Evolutionary conservation across 805 yeast species (phyloP).

Genomic region (Metschnikowia matae): DNA sequence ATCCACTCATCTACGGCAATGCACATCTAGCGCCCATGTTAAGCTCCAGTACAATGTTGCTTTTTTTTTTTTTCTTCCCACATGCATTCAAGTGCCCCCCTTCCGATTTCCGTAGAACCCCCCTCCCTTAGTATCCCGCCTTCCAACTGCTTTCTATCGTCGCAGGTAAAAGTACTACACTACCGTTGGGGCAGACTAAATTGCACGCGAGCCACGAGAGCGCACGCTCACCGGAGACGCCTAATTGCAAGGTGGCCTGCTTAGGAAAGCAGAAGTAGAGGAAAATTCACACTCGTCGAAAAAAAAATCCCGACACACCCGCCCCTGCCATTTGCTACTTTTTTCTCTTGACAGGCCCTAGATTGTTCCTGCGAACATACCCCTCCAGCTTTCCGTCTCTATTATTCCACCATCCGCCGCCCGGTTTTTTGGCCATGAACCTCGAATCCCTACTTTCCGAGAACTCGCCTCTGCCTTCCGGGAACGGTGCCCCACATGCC

Average conservation of each 20-base stretch:
- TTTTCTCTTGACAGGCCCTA: slow-evolving; percentile 1
- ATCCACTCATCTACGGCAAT: not conserved
- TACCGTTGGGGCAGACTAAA: not conserved
- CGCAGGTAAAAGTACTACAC: not conserved
- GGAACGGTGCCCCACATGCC: not conserved
- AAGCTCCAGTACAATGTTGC: not conserved
- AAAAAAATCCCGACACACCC: slow-evolving; percentile 11
- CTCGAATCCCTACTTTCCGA: slow-evolving; percentile 20
- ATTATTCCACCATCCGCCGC: not conserved
- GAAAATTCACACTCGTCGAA: slow-evolving; percentile 14
- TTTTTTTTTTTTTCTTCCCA: not conserved
- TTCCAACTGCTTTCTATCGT: not conserved
- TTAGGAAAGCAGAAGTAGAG: slow-evolving; percentile 13
- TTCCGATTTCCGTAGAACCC: not conserved
- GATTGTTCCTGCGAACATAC: not conserved
- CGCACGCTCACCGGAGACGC: slow-evolving; percentile 17
- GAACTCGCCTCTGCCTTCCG: slow-evolving; percentile 11
- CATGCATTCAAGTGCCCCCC: not conserved
- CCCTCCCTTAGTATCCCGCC: not conserved
- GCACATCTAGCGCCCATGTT: not conserved
- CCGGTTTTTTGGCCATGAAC: slow-evolving; percentile 13
- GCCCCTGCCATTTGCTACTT: slow-evolving; percentile 2
- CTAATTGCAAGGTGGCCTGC: slow-evolving; percentile 8
- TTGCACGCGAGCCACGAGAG: slow-evolving; percentile 10
- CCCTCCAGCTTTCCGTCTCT: not conserved